Evolutionary conservation across 2,329 filamentous ascomycete genomes (phyloP).

Genomic region (Blumeria graminis): DNA sequence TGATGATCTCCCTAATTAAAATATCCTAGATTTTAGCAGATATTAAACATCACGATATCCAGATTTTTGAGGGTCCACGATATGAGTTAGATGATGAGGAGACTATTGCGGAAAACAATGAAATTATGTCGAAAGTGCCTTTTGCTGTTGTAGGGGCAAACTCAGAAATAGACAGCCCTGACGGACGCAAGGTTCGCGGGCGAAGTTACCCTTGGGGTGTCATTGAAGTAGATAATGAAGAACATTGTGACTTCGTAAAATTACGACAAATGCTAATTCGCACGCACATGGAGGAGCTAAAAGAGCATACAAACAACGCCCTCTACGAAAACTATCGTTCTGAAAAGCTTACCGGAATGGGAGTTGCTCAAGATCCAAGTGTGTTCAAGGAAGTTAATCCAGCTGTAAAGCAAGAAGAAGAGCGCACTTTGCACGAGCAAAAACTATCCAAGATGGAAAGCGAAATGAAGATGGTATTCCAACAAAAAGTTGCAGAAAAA

Average conservation of each 20-base stretch:
- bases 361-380: conserved; percentile 90
- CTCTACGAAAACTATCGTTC: conserved; percentile 99
- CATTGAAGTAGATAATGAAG: conserved; percentile 98
- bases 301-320: conserved; percentile 98
- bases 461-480: conserved; percentile 99
- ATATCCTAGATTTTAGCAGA: conserved; percentile 67
- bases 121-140: conserved; percentile 99
- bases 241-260: conserved; percentile 99
- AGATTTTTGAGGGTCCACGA: conserved; percentile 95
- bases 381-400: conserved; percentile 99
- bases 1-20: conserved; percentile 4
- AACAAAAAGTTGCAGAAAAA: conserved; percentile 98
- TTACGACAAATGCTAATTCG: conserved; percentile 98
- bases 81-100: conserved; percentile 99
- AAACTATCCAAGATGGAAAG: conserved; percentile 99
- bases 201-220: conserved; percentile 95
- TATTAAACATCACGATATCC: conserved; percentile 89
- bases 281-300: conserved; percentile 99
- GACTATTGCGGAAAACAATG: conserved; percentile 98
- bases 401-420: conserved; percentile 98
- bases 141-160: conserved; percentile 97
- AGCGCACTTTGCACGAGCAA: conserved; percentile 92
- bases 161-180: conserved; percentile 70
- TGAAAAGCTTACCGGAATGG: conserved; percentile 97
- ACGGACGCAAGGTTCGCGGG: conserved; percentile 87